phyloP scores from a whole-genome alignment of 257 asterid genomes.

The Ocimum tenuiflorum region DNA sequence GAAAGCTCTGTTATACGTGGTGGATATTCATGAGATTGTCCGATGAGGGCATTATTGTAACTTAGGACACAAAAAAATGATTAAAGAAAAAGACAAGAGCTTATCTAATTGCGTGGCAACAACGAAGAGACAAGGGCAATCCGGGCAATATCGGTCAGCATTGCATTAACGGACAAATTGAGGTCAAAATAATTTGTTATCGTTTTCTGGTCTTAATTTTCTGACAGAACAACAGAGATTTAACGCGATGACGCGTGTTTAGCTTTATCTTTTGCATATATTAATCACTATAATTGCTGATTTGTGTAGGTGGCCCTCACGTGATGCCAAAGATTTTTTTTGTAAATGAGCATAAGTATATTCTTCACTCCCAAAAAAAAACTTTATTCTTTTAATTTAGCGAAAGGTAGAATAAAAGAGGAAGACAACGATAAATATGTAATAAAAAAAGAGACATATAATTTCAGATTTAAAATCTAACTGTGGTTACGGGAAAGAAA shows the following conservation, averaged over 20 bases:
- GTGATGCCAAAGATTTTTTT: too few species aligned
- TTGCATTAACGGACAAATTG: too few species aligned
- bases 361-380: too few species aligned
- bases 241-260: neutral
- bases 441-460: too few species aligned
- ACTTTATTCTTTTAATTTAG: too few species aligned
- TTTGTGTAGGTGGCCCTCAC: too few species aligned
- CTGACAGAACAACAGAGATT: neutral
- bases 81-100: neutral
- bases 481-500: neutral
- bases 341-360: too few species aligned
- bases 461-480: neutral
- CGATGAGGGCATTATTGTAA: constrained; percentile 14
- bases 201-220: neutral
- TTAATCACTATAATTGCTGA: neutral
- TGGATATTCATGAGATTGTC: neutral
- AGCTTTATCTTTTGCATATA: neutral
- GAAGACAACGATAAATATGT: too few species aligned
- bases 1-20: too few species aligned
- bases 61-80: neutral
- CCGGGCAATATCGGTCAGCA: too few species aligned
- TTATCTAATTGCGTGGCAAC: constrained; percentile 25
- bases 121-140: constrained; percentile 3
- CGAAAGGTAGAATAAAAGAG: too few species aligned
- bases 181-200: neutral